Conservation (phyloP, 2,329 filamentous ascomycete species). For the Cercospora citrullina region DNA sequence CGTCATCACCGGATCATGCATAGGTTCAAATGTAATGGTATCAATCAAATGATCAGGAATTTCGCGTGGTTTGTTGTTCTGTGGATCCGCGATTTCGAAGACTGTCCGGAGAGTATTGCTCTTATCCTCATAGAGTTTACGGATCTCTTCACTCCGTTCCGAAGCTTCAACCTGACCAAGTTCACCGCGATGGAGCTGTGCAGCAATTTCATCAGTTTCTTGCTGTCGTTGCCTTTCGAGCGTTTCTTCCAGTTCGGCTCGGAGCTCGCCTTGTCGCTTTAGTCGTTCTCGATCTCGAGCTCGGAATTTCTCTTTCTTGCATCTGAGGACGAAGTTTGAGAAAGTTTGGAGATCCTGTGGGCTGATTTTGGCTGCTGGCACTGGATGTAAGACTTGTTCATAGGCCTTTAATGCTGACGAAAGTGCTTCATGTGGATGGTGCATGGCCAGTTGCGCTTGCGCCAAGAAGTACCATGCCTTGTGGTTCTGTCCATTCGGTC, state of each 20-base stretch:
- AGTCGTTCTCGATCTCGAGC: conserved; percentile 64
- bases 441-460: conserved; percentile 75
- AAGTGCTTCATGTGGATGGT: conserved; percentile 72
- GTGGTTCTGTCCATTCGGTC: conserved; percentile 43
- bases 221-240: conserved; percentile 53
- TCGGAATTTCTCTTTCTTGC: conserved; percentile 87
- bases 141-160: conserved; percentile 52
- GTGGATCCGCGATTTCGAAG: conserved; percentile 51
- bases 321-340: conserved; percentile 70
- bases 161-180: conserved; percentile 47
- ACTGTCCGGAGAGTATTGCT: conserved; percentile 47
- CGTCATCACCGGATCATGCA: conserved; percentile 56
- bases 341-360: conserved; percentile 47
- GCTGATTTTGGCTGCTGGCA: conserved; percentile 58
- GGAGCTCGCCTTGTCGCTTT: conserved; percentile 58
- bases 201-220: conserved; percentile 40
- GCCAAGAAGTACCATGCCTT: conserved; percentile 84
- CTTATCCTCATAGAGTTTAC: conserved; percentile 43
- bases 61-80: conserved; percentile 50
- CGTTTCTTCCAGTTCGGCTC: conserved; percentile 59
- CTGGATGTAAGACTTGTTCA: conserved; percentile 48
- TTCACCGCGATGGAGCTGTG: conserved; percentile 37
- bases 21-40: conserved; percentile 49
- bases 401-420: conserved; percentile 71
- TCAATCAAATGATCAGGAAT: conserved; percentile 78